Percentiles rank a stretch among this genome's conserved stretches.
Evolutionary conservation across 768 basidiomycete species (phyloP).

Genomic region (Lactarius akahatsu): DNA sequence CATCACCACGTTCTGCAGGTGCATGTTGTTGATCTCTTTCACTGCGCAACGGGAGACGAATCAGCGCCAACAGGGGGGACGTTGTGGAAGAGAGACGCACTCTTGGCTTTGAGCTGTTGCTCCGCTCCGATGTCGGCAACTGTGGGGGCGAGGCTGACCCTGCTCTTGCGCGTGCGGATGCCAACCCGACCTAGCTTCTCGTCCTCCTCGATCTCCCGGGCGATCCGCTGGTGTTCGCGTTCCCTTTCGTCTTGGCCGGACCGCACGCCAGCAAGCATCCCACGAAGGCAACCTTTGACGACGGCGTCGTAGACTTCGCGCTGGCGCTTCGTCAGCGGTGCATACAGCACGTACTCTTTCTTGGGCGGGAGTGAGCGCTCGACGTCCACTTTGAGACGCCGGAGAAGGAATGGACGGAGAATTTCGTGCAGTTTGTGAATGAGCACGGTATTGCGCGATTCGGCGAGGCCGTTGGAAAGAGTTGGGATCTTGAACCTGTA

Average conservation of each 20-base stretch:
- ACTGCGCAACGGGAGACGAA: slow-evolving; percentile 44
- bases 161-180: slow-evolving; percentile 12
- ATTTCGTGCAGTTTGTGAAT: slow-evolving; percentile 84
- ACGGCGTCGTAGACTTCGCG: slow-evolving; percentile 83
- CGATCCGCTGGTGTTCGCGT: slow-evolving; percentile 36
- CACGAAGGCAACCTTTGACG: slow-evolving; percentile 66
- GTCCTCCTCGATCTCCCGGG: slow-evolving; percentile 48
- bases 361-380: slow-evolving; percentile 78
- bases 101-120: slow-evolving; percentile 48
- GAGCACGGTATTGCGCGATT: slow-evolving; percentile 60
- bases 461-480: slow-evolving; percentile 54
- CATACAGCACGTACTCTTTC: slow-evolving; percentile 93
- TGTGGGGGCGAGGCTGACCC: not conserved
- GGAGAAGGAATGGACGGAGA: slow-evolving; percentile 91
- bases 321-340: slow-evolving; percentile 80
- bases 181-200: slow-evolving; percentile 44
- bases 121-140: slow-evolving; percentile 55
- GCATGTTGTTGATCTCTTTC: slow-evolving; percentile 88
- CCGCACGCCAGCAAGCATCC: slow-evolving; percentile 43
- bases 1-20: slow-evolving; percentile 90
- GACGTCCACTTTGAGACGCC: slow-evolving; percentile 90
- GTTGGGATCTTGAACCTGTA: slow-evolving; percentile 73
- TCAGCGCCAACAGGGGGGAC: not conserved
- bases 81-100: slow-evolving; percentile 9
- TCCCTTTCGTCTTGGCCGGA: slow-evolving; percentile 33